Conservation (phyloP, 495 filamentous ascomycete species). For the Penicillium canariense region DNA sequence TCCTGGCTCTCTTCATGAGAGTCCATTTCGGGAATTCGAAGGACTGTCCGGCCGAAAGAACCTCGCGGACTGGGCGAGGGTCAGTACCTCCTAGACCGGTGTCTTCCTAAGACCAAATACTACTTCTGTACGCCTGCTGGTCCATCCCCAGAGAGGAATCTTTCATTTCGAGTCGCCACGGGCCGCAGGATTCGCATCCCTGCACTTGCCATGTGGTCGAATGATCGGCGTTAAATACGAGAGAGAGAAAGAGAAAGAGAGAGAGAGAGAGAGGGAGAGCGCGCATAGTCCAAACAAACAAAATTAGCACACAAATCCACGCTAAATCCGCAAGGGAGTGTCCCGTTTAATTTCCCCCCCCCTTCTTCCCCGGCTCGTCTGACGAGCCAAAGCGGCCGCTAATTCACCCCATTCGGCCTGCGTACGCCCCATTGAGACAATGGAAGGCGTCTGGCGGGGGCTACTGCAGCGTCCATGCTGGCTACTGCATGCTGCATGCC, state of each 20-base stretch:
- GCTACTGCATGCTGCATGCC: not conserved
- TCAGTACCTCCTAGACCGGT: too few relatives aligned
- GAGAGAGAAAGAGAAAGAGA: not conserved
- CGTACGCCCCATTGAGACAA: not conserved
- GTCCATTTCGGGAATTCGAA: too few relatives aligned
- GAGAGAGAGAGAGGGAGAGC: not conserved
- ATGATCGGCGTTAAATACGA: conserved; percentile 4
- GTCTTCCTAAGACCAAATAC: too few relatives aligned
- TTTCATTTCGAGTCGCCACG: not conserved
- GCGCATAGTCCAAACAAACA: not conserved
- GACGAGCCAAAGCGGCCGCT: not conserved
- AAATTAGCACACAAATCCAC: conserved; percentile 1
- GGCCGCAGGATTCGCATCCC: conserved; percentile 7
- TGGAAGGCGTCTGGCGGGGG: not conserved
- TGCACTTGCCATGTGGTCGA: conserved; percentile 17
- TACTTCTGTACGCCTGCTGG: not conserved
- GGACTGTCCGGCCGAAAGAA: too few relatives aligned
- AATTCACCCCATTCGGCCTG: not conserved
- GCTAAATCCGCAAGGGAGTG: not conserved
- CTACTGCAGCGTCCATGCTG: conserved; percentile 3
- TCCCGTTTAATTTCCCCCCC: too few relatives aligned
- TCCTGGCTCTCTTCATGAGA: too few relatives aligned
- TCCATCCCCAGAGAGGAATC: too few relatives aligned
- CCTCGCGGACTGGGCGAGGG: too few relatives aligned
- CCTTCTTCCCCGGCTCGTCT: too few relatives aligned